Evolutionary conservation across 176 grass and related monocot genomes (phyloP).

Genomic region (Rhipidocladum racemiflorum): DNA sequence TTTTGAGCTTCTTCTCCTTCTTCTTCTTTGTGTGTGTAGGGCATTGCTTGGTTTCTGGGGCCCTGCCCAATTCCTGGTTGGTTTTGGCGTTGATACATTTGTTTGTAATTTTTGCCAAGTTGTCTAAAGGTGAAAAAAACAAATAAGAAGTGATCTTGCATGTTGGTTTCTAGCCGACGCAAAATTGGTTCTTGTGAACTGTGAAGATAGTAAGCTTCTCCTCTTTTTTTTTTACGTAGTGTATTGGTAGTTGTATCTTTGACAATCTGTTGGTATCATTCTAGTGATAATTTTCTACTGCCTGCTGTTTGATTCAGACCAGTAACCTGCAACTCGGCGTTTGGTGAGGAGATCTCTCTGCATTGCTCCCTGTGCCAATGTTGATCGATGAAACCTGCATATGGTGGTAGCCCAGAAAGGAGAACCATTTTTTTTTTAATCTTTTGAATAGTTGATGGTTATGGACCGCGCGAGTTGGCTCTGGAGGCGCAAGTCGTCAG

Average conservation of each 20-base stretch:
- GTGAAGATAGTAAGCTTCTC: not conserved
- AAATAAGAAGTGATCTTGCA: slow-evolving; percentile 24
- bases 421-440: slow-evolving; percentile 9
- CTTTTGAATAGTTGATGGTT: slow-evolving; percentile 33
- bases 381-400: slow-evolving; percentile 29
- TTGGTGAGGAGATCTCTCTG: slow-evolving; percentile 3
- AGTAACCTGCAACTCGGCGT: not conserved
- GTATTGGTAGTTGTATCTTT: slow-evolving; percentile 18
- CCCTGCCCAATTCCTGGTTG: not conserved
- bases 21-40: too few species aligned
- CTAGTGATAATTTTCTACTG: slow-evolving; percentile 15
- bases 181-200: not conserved
- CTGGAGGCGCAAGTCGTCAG: slow-evolving; percentile 63
- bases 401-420: slow-evolving; percentile 22
- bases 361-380: not conserved
- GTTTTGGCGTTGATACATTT: not conserved
- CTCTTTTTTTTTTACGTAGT: slow-evolving; percentile 13
- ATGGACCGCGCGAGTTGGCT: slow-evolving; percentile 73
- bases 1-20: not conserved
- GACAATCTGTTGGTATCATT: not conserved
- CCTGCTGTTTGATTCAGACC: slow-evolving; percentile 12
- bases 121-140: not conserved
- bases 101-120: not conserved
- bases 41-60: not conserved
- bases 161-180: slow-evolving; percentile 12